These are phyloP conservation scores for Histomonas meleagridis DNA, from an alignment of 208 protist species.

Conservation along the genomic window DNA sequence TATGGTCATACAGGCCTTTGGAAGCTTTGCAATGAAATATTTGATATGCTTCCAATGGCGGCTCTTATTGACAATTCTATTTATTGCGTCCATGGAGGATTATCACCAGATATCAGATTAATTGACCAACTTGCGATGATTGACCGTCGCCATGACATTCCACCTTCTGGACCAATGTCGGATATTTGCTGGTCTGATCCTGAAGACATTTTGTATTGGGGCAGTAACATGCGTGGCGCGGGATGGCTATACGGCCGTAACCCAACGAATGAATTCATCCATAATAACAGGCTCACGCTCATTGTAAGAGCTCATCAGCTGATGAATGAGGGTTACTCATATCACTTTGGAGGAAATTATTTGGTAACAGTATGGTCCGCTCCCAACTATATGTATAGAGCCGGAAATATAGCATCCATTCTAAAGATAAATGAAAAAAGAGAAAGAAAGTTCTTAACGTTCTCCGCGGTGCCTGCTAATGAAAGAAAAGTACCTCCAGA, in stretches of 20 bases:
- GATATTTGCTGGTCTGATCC: slow-evolving; percentile 92
- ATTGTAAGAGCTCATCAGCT: slow-evolving; percentile 62
- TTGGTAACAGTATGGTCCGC: slow-evolving; percentile 59
- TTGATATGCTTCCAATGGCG: slow-evolving; percentile 92
- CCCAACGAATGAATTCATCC: slow-evolving; percentile 66
- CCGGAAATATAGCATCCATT: slow-evolving; percentile 54
- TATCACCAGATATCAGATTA: slow-evolving; percentile 62
- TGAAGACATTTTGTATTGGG: slow-evolving; percentile 83
- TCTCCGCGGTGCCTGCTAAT: slow-evolving; percentile 85
- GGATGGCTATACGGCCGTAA: slow-evolving; percentile 96
- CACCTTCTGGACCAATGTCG: slow-evolving; percentile 92
- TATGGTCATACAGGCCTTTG: slow-evolving; percentile 71
- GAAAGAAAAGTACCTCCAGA: slow-evolving; percentile 45
- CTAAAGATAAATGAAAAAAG: slow-evolving; percentile 78
- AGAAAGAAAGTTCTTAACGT: slow-evolving; percentile 70
- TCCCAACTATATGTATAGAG: slow-evolving; percentile 60
- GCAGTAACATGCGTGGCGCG: slow-evolving; percentile 83
- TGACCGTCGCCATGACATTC: slow-evolving; percentile 71
- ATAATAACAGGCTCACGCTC: slow-evolving; percentile 74
- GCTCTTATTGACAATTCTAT: slow-evolving; percentile 64
- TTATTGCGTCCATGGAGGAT: slow-evolving; percentile 69
- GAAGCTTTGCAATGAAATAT: slow-evolving; percentile 94
- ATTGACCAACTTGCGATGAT: slow-evolving; percentile 73
- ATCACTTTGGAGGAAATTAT: slow-evolving; percentile 55
- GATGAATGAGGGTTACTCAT: slow-evolving; percentile 59